A percentile compares a stretch with the other conserved stretches of the same genome.
These are phyloP conservation scores for Botryotinia calthae DNA, from an alignment of 2,329 filamentous ascomycete species.

Conservation along the genomic window DNA sequence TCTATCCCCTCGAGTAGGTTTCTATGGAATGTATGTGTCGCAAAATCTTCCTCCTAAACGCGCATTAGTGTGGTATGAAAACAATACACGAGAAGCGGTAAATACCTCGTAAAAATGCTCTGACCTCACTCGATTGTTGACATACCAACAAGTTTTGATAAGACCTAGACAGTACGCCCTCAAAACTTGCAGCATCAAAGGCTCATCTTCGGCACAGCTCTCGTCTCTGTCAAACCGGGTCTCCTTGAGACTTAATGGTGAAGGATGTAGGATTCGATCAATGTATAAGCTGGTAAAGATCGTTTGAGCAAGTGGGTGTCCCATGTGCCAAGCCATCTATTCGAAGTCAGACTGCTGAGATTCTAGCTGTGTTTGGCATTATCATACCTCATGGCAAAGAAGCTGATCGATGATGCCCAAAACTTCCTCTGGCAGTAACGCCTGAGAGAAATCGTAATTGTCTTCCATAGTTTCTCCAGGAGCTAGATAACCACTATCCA, in stretches of 20 bases:
- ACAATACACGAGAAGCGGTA: slow-evolving; percentile 18
- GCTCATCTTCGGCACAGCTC: slow-evolving; percentile 38
- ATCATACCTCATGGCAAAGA: slow-evolving; percentile 74
- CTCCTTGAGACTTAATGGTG: slow-evolving; percentile 56
- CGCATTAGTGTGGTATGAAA: slow-evolving; percentile 2
- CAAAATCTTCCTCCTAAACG: slow-evolving; percentile 89
- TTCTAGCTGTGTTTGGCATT: not conserved
- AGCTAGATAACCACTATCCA: slow-evolving; percentile 88
- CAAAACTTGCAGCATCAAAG: slow-evolving; percentile 61
- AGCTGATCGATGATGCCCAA: slow-evolving; percentile 94
- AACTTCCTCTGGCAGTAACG: slow-evolving; percentile 73
- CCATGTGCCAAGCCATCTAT: slow-evolving; percentile 93
- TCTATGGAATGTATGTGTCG: slow-evolving; percentile 84
- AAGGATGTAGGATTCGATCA: slow-evolving; percentile 74
- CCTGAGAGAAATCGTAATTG: slow-evolving; percentile 69
- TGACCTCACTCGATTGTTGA: slow-evolving; percentile 72
- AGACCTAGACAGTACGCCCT: slow-evolving; percentile 83
- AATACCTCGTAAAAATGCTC: slow-evolving; percentile 87
- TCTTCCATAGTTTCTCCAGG: slow-evolving; percentile 80
- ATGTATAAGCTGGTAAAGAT: slow-evolving; percentile 91
- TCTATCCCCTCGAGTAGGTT: slow-evolving; percentile 67
- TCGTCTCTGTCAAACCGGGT: slow-evolving; percentile 33
- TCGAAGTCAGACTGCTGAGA: slow-evolving; percentile 16
- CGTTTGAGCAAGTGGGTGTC: slow-evolving; percentile 93
- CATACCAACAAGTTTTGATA: slow-evolving; percentile 77